phyloP scores from a whole-genome alignment of 1,284 basidiomycete species.

The Pseudozyma flocculosa region DNA sequence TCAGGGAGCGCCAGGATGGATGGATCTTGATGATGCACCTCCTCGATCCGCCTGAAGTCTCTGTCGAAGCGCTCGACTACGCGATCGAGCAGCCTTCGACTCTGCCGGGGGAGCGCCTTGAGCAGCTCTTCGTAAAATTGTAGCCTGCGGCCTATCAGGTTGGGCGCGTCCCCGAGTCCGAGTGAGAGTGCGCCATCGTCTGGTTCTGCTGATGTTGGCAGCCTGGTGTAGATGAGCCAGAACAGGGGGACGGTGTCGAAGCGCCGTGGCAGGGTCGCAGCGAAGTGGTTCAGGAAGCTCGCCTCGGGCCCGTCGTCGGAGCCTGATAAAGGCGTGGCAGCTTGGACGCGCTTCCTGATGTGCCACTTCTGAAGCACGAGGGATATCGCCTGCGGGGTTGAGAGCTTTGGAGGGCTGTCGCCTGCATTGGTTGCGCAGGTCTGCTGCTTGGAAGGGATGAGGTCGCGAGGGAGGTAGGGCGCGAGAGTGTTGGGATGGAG shows the following conservation, averaged over 20 bases:
- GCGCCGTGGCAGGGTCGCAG: conserved; percentile 23
- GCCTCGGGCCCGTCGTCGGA: not conserved
- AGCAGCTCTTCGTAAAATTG: conserved; percentile 14
- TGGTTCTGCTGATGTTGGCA: too few species aligned
- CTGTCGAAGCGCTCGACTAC: conserved; percentile 28
- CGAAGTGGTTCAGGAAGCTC: conserved; percentile 18
- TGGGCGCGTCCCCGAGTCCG: not conserved
- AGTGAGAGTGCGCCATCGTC: too few species aligned
- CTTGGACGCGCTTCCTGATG: not conserved
- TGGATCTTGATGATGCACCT: conserved; percentile 3
- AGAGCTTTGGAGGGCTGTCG: conserved; percentile 2
- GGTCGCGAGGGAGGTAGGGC: conserved; percentile 15
- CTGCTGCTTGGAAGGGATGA: not conserved
- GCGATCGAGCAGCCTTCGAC: conserved; percentile 4
- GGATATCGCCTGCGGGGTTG: conserved; percentile 22
- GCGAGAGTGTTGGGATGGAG: conserved; percentile 17
- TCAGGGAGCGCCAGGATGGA: conserved; percentile 19
- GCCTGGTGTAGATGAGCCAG: conserved; percentile 18
- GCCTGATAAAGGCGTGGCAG: conserved; percentile 6
- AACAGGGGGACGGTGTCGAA: conserved; percentile 38
- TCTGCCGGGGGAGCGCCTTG: conserved; percentile 21
- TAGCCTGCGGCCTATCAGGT: not conserved
- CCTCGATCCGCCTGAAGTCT: conserved; percentile 23
- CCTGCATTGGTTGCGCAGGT: not conserved
- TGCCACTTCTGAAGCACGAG: conserved; percentile 7